A percentile compares a stretch with the other conserved stretches of the same genome.
Evolutionary conservation across 805 yeast species (phyloP).

Genomic region (Barnettozyma salicaria): DNA sequence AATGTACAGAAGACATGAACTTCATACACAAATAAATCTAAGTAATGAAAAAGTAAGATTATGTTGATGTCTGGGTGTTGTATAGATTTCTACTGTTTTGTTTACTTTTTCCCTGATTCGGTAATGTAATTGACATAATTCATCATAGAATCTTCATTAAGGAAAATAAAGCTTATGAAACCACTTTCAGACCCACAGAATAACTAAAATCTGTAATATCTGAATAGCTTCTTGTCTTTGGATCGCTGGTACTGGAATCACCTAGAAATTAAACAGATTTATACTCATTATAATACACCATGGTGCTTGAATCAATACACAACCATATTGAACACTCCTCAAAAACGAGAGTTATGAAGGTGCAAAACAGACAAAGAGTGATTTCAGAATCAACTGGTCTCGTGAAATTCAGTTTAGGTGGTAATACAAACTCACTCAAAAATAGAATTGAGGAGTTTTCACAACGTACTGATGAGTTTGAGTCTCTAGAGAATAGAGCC

Average conservation of each 20-base stretch:
- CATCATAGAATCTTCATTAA: no score
- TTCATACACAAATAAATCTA: no score
- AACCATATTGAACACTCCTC: background rate
- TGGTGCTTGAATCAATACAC: constrained; percentile 10
- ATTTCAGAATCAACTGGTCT: constrained; percentile 48
- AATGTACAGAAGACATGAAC: background rate
- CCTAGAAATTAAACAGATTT: no score
- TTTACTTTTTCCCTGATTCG: constrained; percentile 11
- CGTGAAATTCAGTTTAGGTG: constrained; percentile 33
- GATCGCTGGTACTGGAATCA: no score
- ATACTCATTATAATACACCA: no score
- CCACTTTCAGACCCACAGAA: background rate
- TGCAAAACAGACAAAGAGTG: constrained; percentile 31
- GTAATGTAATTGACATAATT: constrained; percentile 9
- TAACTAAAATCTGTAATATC: no score
- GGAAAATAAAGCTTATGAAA: background rate
- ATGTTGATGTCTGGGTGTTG: constrained; percentile 6
- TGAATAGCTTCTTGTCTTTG: no score
- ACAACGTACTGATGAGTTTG: constrained; percentile 15
- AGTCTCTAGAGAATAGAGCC: constrained; percentile 10
- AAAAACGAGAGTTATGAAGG: constrained; percentile 4
- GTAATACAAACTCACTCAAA: constrained; percentile 3
- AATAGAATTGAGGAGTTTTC: constrained; percentile 12
- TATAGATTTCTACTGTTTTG: no score
- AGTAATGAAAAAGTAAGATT: background rate